Base-by-base conservation (phyloP, 2,329 filamentous ascomycete genomes). In the Fusarium irregulare region DNA sequence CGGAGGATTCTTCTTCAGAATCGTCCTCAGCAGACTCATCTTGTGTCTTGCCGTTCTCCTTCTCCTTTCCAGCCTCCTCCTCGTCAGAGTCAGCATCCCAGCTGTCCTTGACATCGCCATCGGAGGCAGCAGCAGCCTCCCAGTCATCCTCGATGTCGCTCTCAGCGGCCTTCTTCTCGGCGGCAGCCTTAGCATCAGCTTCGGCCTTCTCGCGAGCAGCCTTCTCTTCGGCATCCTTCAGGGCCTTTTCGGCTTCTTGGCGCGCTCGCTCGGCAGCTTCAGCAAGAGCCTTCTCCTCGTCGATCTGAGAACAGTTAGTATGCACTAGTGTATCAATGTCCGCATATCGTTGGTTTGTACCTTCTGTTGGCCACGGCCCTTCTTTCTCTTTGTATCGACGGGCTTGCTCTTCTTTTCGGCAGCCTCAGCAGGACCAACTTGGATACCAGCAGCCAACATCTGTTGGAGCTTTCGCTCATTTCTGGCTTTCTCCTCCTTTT, bases 11-110 rank as follows among this genome's bases (percentile, higher is more conserved):
- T 0, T 93, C 91, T 28, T 92, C 90, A 4, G 84, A 86, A n/a
- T 90, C 87, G 1, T 87, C 83, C 6, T 77, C 77, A 3, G 23
- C 49, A 28, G 76, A 76, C 2, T 77, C 73, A 7, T 75, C 73
- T 2, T 77, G 70, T 3, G 68, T 63, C 41, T 76, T 74, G 90
- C 86, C 6, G 23, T 37, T 47, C 25, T 87, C 86, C 45, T 89
- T 88, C n/a, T 76, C 71, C n/a, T 86, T 83, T 76, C 79, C 80
- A 77, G 83, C 81, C n/a, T 56, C 58, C 75, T 94, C 92, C 9
- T 93, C 91, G 50, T 93, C 92, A 4, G 89, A 91, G 57, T 93
- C 92, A 34, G 92, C 94, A 78, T 98, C 95, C 95, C 95, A 98
- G 83, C 91, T 95, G 72, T 98, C 95, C 82, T 98, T 98, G 76